Conservation (phyloP, 768 basidiomycete genomes). For the Lactifluus piperatus region DNA sequence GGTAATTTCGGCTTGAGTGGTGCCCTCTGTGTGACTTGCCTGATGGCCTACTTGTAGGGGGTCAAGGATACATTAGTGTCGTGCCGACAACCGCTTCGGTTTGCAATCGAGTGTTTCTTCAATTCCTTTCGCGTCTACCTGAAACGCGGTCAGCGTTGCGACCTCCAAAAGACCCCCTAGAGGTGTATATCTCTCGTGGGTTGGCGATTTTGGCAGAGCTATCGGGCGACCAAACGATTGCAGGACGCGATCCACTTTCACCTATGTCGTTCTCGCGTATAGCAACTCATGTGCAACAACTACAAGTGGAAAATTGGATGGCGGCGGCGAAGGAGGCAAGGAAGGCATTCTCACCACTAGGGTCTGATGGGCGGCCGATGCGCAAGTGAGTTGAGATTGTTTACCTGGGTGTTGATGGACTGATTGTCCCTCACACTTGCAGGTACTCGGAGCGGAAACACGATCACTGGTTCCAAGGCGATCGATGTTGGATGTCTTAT, state of each 20-base stretch:
- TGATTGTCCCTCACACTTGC: neutral
- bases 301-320: slow-evolving; percentile 15
- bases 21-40: neutral
- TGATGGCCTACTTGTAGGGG: slow-evolving; percentile 3
- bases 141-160: neutral
- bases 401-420: neutral
- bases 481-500: slow-evolving; percentile 16
- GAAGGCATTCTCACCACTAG: slow-evolving; percentile 9
- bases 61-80: slow-evolving; percentile 19
- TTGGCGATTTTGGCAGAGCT: slow-evolving; percentile 8
- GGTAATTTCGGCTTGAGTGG: neutral
- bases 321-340: slow-evolving; percentile 2
- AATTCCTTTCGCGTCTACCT: slow-evolving; percentile 21
- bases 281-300: slow-evolving; percentile 3
- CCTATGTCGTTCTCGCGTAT: slow-evolving; percentile 18
- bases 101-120: slow-evolving; percentile 20
- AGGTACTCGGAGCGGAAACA: slow-evolving; percentile 18
- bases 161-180: slow-evolving; percentile 1
- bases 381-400: slow-evolving; percentile 6
- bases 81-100: slow-evolving; percentile 20
- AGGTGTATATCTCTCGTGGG: neutral
- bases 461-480: slow-evolving; percentile 19
- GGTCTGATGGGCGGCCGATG: slow-evolving; percentile 16
- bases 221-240: slow-evolving; percentile 3
- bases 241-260: slow-evolving; percentile 10